Base-by-base conservation (phyloP, 768 basidiomycete species). In the Clavaria fumosa region DNA sequence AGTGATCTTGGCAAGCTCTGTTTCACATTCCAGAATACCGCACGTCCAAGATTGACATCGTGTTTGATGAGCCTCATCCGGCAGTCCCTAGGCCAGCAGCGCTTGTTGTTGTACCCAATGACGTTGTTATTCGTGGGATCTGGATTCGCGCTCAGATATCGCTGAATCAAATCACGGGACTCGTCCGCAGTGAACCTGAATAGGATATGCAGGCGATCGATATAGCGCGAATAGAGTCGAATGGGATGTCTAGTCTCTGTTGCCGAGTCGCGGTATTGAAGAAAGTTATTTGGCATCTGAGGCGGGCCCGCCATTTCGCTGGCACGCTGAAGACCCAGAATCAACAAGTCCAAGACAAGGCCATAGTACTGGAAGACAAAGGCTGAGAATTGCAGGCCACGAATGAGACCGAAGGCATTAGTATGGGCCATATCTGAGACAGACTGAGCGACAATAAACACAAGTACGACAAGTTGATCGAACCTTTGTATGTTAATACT, bases 341-440 rank as follows among this genome's bases (percentile, higher is more conserved):
- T 85, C 41, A 99, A 71, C 27, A 99, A 66, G 57, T 99, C 95
- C 31, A 97, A 74, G 4, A 96, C 85, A 20, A 96, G 70, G 34
- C 93, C 93, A 52, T 97, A 91, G 61, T 89, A 91, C 63, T 97
- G 95, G 79, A 99, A 99, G 50, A 99, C 89, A 56, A 97, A 99
- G 24, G 85, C 83, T 3, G 91, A 95, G 68, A 99, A 99, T 54
- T 97, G 95, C 10, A 99, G 71, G 42, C 95, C 95, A 45, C 95
- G 82, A 45, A 97, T 97, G 43, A 99, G 69, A 54, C 95, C 95
- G 45, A 85, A 97, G 0, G 85, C 90, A 46, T 99, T 97, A 37
- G 89, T 88, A 52, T 99, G 93, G 0, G 88, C 89, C 93, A 99
- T 97, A 49, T 97, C 69, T 56, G 38, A 18, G 35, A 42, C 34